Conservation (phyloP, 371 early-diverging fungal species). For the Batkoa obscura region DNA sequence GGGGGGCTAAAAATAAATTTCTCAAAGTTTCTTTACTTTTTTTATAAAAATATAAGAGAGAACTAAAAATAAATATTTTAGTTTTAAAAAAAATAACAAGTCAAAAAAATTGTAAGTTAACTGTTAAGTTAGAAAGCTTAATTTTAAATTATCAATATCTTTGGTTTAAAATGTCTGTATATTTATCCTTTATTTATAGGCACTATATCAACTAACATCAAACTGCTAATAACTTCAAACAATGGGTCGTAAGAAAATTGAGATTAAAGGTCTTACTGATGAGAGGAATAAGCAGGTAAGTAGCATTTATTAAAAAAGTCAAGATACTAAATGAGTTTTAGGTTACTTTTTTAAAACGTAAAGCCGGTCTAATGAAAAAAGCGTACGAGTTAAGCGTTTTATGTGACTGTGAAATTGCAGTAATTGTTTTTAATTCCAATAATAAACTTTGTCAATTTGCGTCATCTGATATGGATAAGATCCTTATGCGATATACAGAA, state of each 20-base stretch:
- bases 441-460: slow-evolving; percentile 86
- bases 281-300: slow-evolving; percentile 82
- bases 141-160: too few species aligned
- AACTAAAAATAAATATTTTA: too few species aligned
- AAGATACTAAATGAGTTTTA: slow-evolving; percentile 10
- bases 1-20: too few species aligned
- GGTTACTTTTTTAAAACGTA: slow-evolving; percentile 96
- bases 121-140: too few species aligned
- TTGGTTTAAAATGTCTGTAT: too few species aligned
- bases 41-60: too few species aligned
- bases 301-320: background rate
- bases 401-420: slow-evolving; percentile 91
- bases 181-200: too few species aligned
- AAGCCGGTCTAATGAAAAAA: slow-evolving; percentile 97
- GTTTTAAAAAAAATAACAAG: too few species aligned
- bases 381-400: slow-evolving; percentile 94
- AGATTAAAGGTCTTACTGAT: slow-evolving; percentile 82
- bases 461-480: slow-evolving; percentile 77
- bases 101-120: too few species aligned
- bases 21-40: too few species aligned
- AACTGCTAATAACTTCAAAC: background rate
- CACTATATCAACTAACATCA: too few species aligned
- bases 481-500: slow-evolving; percentile 82
- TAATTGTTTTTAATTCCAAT: slow-evolving; percentile 81
- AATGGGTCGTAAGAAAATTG: slow-evolving; percentile 95